Evolutionary conservation across 495 filamentous ascomycete species (phyloP), one percentile per base, ranked within the genome.

Genomic region (Penicillium paxilli): DNA sequence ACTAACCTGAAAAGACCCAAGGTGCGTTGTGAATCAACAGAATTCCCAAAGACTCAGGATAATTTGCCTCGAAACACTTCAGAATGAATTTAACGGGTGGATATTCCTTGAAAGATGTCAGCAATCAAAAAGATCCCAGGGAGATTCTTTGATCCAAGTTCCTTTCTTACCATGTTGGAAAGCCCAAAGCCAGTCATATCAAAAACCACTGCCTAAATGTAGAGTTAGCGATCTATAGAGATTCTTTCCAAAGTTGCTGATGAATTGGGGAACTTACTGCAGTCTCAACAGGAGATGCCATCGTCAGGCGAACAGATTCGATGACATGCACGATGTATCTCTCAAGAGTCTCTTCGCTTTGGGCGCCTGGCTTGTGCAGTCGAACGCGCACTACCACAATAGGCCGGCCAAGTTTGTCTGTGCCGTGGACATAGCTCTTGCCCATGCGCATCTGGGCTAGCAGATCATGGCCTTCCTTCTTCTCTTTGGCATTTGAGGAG

Each of bases 21-120:
- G 94, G 94, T 1, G 93, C 84, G 67, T 96, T 96, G 73, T 98
- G 91, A 25, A 98, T 88, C 8, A 97, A 80, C 33, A 96, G 86
- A 2, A 85, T 77, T 32, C 92, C 93, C 0, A 98, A 79, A 30
- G 78, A 88, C 69, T 97, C 94, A 4, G 94, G 93, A 67, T 97
- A 98, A 71, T 96, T 96, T 35, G 91, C 92, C 74, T 97, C 92
- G 65, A 98, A 96, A 67, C 90, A 94, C 71, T 93, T 92, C 71
- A 97, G 92, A 79, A 98, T 91, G 75, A 96, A 97, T 64, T 92
- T 97, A 16, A 98, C 90, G 0, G 94, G 92, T 0, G 89, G 83
- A 66, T 96, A 97, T 68, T 98, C 93, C 89, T 91, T 22, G 40
- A 3, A 22, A 5, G 7, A 11, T 12, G 17, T 42, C 7, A 42